These are phyloP conservation scores for Zygoascus tannicola DNA, from an alignment of 805 yeast genomes.

Conservation along the genomic window DNA sequence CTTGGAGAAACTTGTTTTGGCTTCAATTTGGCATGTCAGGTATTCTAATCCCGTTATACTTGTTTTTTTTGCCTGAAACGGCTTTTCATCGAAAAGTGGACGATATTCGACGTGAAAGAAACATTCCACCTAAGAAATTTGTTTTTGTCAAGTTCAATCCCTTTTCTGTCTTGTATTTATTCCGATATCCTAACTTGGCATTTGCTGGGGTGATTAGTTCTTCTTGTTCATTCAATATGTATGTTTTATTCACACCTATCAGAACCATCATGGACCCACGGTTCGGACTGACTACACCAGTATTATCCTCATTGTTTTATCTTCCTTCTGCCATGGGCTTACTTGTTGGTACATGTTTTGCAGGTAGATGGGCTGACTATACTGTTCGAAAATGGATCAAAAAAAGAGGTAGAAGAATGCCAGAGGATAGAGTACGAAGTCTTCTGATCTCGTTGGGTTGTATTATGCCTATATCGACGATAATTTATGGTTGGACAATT, in stretches of 20 bases:
- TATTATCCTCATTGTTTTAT: conserved; percentile 45
- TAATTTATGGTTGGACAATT: conserved; percentile 48
- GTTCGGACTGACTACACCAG: conserved; percentile 39
- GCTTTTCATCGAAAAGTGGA: conserved; percentile 8
- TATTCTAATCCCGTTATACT: conserved; percentile 27
- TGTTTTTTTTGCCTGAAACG: conserved; percentile 39
- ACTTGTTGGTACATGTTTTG: conserved; percentile 39
- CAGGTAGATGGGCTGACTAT: conserved; percentile 45
- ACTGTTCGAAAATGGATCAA: conserved; percentile 37
- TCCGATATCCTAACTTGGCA: conserved; percentile 33
- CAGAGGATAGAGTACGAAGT: conserved; percentile 45
- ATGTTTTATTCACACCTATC: conserved; percentile 44
- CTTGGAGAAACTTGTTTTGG: conserved; percentile 48
- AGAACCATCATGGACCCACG: conserved; percentile 48
- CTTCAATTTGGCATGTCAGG: conserved; percentile 39
- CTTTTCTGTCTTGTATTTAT: conserved; percentile 34
- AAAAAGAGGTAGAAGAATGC: conserved; percentile 36
- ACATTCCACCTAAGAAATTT: conserved; percentile 22
- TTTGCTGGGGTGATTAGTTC: conserved; percentile 27
- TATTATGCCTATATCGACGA: conserved; percentile 36
- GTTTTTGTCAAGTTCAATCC: conserved; percentile 41
- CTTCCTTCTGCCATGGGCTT: conserved; percentile 52
- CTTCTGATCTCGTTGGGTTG: conserved; percentile 34
- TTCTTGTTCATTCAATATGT: conserved; percentile 42
- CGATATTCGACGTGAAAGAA: neutral